Evolutionary conservation across 1,284 basidiomycete species (phyloP).

Genomic region (Ganoderma lucidum): DNA sequence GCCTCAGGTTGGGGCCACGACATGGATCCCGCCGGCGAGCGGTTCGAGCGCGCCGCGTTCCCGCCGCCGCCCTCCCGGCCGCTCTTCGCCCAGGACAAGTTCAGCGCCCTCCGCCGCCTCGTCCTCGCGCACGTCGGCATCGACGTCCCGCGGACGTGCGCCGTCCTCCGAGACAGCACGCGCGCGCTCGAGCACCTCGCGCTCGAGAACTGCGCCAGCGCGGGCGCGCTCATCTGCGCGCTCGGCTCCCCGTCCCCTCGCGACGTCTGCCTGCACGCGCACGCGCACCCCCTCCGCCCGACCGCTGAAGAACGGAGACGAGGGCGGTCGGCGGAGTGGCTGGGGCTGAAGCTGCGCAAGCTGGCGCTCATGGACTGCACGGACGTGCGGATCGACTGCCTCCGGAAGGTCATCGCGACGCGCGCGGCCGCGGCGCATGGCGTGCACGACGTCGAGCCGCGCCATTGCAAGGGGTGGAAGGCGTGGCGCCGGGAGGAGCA

Average conservation of each 20-base stretch:
- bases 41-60: not conserved
- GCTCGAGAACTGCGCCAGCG: not conserved
- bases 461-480: not conserved
- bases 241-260: not conserved
- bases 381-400: constrained; percentile 9
- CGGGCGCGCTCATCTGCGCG: not conserved
- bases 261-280: not conserved
- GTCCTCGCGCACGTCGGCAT: not conserved
- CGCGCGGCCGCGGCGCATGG: not conserved
- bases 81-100: not conserved
- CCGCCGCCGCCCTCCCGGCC: not conserved
- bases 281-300: not conserved
- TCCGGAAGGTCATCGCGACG: not conserved
- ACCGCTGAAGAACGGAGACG: not conserved
- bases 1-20: not conserved
- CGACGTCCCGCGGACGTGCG: not conserved
- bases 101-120: not conserved
- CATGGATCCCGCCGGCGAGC: not conserved
- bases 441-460: not conserved
- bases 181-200: not conserved
- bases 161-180: not conserved
- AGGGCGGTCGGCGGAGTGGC: not conserved
- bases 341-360: not conserved
- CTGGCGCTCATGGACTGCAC: not conserved
- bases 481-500: not conserved